Conservation (phyloP, 345 rosid genomes). For the Lepidium didymum region DNA sequence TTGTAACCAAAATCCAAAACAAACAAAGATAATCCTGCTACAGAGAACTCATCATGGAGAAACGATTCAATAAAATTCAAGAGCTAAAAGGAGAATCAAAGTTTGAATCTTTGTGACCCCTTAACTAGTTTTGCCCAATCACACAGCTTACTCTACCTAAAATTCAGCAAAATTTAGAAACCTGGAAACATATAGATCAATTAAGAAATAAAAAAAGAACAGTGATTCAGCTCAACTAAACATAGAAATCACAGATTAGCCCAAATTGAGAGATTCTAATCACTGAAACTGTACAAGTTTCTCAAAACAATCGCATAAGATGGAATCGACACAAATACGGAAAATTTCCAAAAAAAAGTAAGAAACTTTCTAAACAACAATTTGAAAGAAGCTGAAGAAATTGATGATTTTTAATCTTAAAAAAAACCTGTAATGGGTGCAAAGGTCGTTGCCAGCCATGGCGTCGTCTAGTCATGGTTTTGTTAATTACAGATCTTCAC, state of each 20-base stretch:
- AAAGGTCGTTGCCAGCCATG: slow-evolving; percentile 98
- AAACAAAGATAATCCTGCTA: not conserved
- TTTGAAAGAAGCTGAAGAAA: not conserved
- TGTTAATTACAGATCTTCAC: not conserved
- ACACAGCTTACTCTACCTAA: not conserved
- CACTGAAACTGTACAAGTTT: not conserved
- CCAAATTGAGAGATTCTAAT: not conserved
- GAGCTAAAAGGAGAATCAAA: not conserved
- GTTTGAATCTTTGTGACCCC: not conserved
- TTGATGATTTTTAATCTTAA: not conserved
- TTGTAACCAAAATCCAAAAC: not conserved
- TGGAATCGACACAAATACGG: no score
- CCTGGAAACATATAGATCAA: not conserved
- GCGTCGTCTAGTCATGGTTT: slow-evolving; percentile 54
- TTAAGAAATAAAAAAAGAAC: no score
- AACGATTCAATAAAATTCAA: not conserved
- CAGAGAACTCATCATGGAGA: not conserved
- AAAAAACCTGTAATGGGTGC: slow-evolving; percentile 74
- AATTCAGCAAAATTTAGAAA: not conserved
- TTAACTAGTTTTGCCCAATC: not conserved
- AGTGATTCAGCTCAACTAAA: not conserved
- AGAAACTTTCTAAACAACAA: not conserved
- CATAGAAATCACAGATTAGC: not conserved
- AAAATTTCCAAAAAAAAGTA: not conserved
- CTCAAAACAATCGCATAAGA: not conserved